Conservation (phyloP, 306 rosid species). For the Alnus glutinosa region DNA sequence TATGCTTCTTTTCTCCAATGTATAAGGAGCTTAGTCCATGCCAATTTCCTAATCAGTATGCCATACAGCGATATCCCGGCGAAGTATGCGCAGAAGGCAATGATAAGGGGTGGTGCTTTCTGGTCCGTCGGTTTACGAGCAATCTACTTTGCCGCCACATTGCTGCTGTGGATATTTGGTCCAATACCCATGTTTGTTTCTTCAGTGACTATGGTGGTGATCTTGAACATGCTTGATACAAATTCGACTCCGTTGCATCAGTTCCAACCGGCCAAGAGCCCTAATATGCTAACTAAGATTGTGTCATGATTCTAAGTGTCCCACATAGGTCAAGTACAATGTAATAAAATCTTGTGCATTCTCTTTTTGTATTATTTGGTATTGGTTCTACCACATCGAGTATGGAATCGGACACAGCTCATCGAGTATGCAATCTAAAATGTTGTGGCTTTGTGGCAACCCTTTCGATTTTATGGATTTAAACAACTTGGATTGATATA, state of each 20-base stretch:
- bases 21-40: conserved; percentile 6
- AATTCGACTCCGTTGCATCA: neutral
- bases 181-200: conserved; percentile 5
- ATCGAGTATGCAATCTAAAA: no score
- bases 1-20: neutral
- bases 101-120: neutral
- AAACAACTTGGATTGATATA: neutral
- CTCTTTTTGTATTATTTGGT: no score
- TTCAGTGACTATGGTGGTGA: neutral
- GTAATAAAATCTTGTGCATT: no score
- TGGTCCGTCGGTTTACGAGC: neutral
- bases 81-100: neutral
- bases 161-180: conserved; percentile 6
- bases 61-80: neutral
- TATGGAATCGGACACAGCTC: no score
- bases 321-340: no score
- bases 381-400: no score
- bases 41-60: conserved; percentile 3
- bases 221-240: neutral
- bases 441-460: no score
- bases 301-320: no score
- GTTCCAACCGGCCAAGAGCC: neutral
- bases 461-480: neutral
- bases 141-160: neutral
- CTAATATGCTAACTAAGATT: neutral